Evolutionary conservation across 2,329 filamentous ascomycete species (phyloP).

Genomic region (Fusarium sp.): DNA sequence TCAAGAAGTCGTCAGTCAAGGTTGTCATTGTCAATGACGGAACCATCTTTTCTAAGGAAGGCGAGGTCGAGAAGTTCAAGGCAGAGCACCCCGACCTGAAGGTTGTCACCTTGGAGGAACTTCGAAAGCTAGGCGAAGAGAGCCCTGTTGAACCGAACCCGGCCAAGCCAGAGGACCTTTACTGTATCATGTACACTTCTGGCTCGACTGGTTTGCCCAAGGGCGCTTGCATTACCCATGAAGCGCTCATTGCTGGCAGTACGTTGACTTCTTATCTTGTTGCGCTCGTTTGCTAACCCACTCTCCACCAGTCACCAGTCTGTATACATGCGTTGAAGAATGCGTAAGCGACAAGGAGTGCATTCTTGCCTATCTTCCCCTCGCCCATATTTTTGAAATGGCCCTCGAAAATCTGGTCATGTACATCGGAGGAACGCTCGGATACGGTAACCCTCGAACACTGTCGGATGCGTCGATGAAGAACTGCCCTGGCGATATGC

Average conservation of each 20-base stretch:
- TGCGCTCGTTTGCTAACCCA: constrained; percentile 28
- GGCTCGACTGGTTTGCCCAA: constrained; percentile 91
- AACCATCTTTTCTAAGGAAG: constrained; percentile 61
- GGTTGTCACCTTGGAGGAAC: constrained; percentile 65
- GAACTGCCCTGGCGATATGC: constrained; percentile 94
- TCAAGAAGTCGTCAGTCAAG: constrained; percentile 68
- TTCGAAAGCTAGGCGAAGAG: constrained; percentile 69
- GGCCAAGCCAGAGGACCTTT: constrained; percentile 79
- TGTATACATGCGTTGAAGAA: constrained; percentile 80
- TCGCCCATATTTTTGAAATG: constrained; percentile 96
- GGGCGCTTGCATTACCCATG: constrained; percentile 85
- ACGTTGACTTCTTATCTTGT: constrained; percentile 51
- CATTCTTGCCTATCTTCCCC: constrained; percentile 89
- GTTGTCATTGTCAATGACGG: constrained; percentile 72
- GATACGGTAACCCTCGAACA: constrained; percentile 91
- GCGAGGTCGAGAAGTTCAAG: constrained; percentile 67
- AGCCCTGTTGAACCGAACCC: constrained; percentile 77
- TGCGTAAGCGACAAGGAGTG: constrained; percentile 82
- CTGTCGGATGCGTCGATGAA: constrained; percentile 86
- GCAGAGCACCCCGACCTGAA: constrained; percentile 64
- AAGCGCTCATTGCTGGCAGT: constrained; percentile 78
- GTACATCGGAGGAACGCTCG: constrained; percentile 90
- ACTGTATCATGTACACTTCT: constrained; percentile 88
- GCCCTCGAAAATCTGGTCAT: constrained; percentile 92
- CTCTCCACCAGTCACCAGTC: constrained; percentile 72